These are phyloP conservation scores for Penicillium concentricum DNA, from an alignment of 2,329 filamentous ascomycete genomes.

Conservation along the genomic window DNA sequence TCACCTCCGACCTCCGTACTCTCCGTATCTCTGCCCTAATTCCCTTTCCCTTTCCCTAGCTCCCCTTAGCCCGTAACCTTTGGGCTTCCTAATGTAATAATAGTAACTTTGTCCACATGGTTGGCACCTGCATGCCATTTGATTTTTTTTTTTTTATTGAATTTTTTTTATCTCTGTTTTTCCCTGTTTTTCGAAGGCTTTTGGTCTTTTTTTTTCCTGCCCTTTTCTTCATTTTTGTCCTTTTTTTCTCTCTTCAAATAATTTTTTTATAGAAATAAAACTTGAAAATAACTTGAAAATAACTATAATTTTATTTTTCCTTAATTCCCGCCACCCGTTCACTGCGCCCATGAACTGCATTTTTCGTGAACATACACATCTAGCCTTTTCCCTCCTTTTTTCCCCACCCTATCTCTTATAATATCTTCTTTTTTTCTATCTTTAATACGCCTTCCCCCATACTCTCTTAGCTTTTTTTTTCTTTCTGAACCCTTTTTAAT, in stretches of 20 bases:
- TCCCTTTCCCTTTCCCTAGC: too few relatives aligned
- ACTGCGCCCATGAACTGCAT: background rate
- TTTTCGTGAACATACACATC: conserved; percentile 9
- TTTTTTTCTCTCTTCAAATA: conserved; percentile 5
- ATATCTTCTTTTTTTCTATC: background rate
- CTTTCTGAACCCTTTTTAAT: background rate
- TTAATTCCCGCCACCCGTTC: conserved; percentile 20
- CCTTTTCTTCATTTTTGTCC: conserved; percentile 5
- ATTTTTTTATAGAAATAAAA: background rate
- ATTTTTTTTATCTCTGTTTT: conserved; percentile 1
- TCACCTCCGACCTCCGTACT: too few relatives aligned
- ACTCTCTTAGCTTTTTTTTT: background rate
- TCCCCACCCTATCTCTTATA: background rate
- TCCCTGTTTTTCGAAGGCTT: background rate
- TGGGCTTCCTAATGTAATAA: conserved; percentile 11
- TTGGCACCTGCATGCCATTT: conserved; percentile 33
- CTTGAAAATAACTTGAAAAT: too few relatives aligned
- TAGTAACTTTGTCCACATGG: conserved; percentile 29
- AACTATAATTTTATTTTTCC: background rate
- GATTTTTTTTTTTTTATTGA: background rate
- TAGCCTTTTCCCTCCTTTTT: background rate
- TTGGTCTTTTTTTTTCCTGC: background rate
- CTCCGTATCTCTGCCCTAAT: too few relatives aligned
- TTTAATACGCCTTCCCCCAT: background rate
- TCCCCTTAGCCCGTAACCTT: conserved; percentile 1